Base-by-base conservation (phyloP, 1,284 basidiomycete species). In the Hemileia vastatrix region DNA sequence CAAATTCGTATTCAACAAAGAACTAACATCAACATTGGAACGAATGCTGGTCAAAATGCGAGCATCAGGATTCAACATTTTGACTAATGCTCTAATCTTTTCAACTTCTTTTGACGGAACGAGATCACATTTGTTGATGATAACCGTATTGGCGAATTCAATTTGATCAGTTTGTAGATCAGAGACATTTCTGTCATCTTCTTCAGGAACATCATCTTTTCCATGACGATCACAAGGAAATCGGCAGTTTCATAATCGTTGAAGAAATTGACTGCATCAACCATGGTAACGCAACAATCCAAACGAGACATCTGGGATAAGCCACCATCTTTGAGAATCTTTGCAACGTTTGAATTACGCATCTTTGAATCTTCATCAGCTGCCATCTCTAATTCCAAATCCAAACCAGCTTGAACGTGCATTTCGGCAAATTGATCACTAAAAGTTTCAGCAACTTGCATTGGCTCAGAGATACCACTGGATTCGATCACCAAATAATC, bases 401-500 rank as follows among this genome's bases (percentile, higher is more conserved):
- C 62, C 23, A 71, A 71, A 45, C 76, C 73, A 43, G 74, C 74
- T 53, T 74, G 68, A 6, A 70, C 52, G 44, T 72, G 71, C 63
- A 74, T 72, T 5, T 72, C 70, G 43, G 72, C 68, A 63, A 78
- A 72, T 40, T 49, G 36, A 6, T 43, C 32, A 50, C 51, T 57
- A 43, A 63, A 60, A 24, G 54, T 43, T 51, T 57, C 57, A 4
- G 60, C 56, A 2, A 71, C 70, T 64, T 78, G 77, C 71, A 78
- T 78, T 3, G 78, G 79, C 64, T 80, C 79, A 2, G 76, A 77
- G 32, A 80, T 77, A 44, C 79, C 79, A 1, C 76, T 77, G 24
- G 71, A 74, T 64, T 80, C 79, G 62, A 80, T 79, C 61, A 80
- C 68, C 18, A 80, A 71, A 65, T 77, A 77, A 65, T 80, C 79